A percentile compares a stretch with the other conserved stretches of the same genome.
Conservation (phyloP, 2,329 filamentous ascomycete genomes). For the Mollisia scopiformis region DNA sequence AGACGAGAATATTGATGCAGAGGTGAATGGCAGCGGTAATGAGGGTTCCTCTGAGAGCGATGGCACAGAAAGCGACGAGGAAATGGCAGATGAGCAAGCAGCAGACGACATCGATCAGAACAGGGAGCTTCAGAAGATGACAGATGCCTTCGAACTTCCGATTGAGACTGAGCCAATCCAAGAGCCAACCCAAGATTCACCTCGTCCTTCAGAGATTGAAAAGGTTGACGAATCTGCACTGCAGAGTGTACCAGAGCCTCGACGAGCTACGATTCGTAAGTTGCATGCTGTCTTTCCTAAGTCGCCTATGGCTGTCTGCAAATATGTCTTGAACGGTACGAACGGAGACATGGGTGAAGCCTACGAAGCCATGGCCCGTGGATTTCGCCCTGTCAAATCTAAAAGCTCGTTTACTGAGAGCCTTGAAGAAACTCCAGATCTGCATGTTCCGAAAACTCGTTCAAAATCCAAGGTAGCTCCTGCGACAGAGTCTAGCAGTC, state of each 20-base stretch:
- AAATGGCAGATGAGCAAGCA: too few relatives aligned
- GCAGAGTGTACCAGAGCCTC: not conserved
- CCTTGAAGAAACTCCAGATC: conserved; percentile 8
- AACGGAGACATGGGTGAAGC: conserved; percentile 32
- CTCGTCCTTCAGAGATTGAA: conserved; percentile 20
- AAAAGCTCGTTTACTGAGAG: conserved; percentile 29
- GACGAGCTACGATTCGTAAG: conserved; percentile 30
- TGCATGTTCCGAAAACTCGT: conserved; percentile 10
- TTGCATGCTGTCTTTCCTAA: conserved; percentile 36
- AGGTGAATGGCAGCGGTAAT: conserved; percentile 27
- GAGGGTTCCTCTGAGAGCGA: conserved; percentile 46
- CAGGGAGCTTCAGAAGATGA: conserved; percentile 2
- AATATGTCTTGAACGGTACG: conserved; percentile 31
- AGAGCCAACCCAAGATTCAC: conserved; percentile 1
- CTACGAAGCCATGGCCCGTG: conserved; percentile 33
- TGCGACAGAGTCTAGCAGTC: conserved; percentile 9
- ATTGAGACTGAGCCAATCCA: conserved; percentile 3
- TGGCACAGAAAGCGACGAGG: too few relatives aligned
- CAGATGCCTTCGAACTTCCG: conserved; percentile 3
- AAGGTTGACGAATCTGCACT: conserved; percentile 11
- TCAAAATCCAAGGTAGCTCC: conserved; percentile 16
- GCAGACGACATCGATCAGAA: not conserved
- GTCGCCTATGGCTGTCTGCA: conserved; percentile 33
- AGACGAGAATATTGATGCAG: conserved; percentile 26
- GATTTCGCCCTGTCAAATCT: conserved; percentile 31